Base-by-base conservation (phyloP, 2,329 filamentous ascomycete species). In the Scytalidium lignicola region DNA sequence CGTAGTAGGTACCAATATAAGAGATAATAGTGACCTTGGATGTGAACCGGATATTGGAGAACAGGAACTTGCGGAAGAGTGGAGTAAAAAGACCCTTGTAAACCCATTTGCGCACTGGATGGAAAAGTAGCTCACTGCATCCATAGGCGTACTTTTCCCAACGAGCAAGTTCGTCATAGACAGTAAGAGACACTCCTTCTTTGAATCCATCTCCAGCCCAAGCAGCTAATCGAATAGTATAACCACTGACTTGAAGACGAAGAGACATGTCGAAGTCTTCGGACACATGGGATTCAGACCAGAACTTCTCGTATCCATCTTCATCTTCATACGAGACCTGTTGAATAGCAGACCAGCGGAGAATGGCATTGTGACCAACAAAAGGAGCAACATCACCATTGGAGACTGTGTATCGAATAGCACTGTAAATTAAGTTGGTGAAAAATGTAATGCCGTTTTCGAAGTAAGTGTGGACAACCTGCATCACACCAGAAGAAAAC, bases 81-180 rank as follows among this genome's bases (percentile, higher is more conserved):
- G 84, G 83, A 3, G 88, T 92, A 64, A 92, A 88, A 22, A 88
- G 88, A 0, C 88, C 88, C 15, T 76, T 79, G 63, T 76, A 82
- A 41, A 82, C 65, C 88, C 88, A 92, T 57, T 81, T 82, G 52
- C 79, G 78, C 52, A 92, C 73, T 3, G 88, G 88, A 62, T 92
- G 79, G 72, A 93, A 92, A 50, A 92, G 75, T 49, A 92, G 74
- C 70, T 91, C 88, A 65, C 86, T 88, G 69, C 88, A 91, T 32
- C 88, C 87, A 60, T 90, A 91, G 2, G 88, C 88, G 64, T 90
- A 90, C 69, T 92, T 92, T 63, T 92, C 88, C 88, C 88, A 92
- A 50, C 88, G 84, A 2, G 86, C 85, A 51, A 92, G 74, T 67
- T 92, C 88, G 67, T 92, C 88, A 63, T 92, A 90, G 9, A 92